Conservation (phyloP, 306 rosid genomes). For the Luffa aegyptiaca region DNA sequence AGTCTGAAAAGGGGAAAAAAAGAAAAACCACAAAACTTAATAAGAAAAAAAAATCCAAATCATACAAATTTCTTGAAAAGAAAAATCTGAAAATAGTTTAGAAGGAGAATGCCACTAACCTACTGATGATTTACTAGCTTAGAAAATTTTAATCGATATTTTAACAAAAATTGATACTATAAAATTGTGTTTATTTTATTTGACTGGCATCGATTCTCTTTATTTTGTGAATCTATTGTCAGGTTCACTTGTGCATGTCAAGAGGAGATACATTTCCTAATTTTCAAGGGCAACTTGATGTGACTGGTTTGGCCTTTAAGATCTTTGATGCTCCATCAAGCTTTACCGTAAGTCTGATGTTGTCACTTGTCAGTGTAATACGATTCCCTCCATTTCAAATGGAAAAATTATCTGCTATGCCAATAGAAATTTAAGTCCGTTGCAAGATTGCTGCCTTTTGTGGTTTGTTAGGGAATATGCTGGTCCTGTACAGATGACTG, state of each 20-base stretch:
- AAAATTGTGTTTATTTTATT: not conserved
- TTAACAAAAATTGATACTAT: not conserved
- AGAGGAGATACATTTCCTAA: conserved; percentile 79
- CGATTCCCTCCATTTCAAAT: not conserved
- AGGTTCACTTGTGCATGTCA: conserved; percentile 94
- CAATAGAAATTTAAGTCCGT: not conserved
- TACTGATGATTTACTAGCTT: not conserved
- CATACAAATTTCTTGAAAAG: not conserved
- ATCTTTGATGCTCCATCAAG: conserved; percentile 67
- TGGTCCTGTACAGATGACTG: not conserved
- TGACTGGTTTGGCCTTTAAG: conserved; percentile 72
- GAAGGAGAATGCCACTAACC: not conserved
- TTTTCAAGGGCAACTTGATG: conserved; percentile 84
- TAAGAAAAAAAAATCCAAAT: not conserved
- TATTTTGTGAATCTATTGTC: conserved; percentile 13
- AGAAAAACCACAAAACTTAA: not conserved
- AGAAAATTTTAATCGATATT: not conserved
- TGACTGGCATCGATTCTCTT: not conserved
- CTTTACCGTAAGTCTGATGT: conserved; percentile 57
- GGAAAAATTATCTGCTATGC: not conserved
- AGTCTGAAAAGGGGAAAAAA: not conserved
- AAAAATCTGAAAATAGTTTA: not conserved
- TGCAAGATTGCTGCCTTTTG: not conserved
- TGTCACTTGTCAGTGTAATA: not conserved
- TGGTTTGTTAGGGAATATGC: not conserved